Conservation (phyloP, 2,329 filamentous ascomycete species). For the Neophaeococcomyces aloes region DNA sequence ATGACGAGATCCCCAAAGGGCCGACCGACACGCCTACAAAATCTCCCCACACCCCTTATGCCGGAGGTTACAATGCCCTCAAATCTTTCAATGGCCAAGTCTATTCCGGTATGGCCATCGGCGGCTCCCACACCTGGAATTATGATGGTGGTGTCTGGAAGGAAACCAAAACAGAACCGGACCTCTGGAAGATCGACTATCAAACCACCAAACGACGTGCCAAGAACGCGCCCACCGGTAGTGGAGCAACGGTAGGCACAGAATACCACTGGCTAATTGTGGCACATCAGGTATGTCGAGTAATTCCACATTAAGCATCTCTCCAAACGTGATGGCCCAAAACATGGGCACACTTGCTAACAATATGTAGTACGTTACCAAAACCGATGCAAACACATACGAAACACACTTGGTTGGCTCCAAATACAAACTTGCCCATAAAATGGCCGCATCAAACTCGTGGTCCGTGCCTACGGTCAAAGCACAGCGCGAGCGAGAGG, state of each 20-base stretch:
- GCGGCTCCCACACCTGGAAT: constrained; percentile 30
- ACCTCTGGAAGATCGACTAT: constrained; percentile 28
- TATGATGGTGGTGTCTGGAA: constrained; percentile 29
- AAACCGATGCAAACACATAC: constrained; percentile 29
- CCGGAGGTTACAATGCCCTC: constrained; percentile 25
- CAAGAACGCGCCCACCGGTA: constrained; percentile 26
- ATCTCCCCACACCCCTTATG: constrained; percentile 46
- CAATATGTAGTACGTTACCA: constrained; percentile 25
- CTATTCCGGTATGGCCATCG: constrained; percentile 30
- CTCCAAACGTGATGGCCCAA: not conserved
- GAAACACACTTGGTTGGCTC: constrained; percentile 27
- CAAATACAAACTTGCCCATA: constrained; percentile 30
- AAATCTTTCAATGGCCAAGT: constrained; percentile 27
- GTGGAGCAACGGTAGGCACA: constrained; percentile 27
- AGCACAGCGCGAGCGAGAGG: constrained; percentile 26
- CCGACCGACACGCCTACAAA: constrained; percentile 51
- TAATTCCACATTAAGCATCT: too few relatives aligned
- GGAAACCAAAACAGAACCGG: constrained; percentile 29
- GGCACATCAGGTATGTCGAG: constrained; percentile 27
- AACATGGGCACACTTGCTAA: not conserved
- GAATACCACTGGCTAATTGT: constrained; percentile 29
- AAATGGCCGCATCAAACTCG: constrained; percentile 22
- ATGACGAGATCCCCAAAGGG: constrained; percentile 46
- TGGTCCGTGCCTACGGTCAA: constrained; percentile 29
- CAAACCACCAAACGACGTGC: constrained; percentile 25